A percentile compares a stretch with the other conserved stretches of the same genome.
Evolutionary conservation across 495 filamentous ascomycete species (phyloP).

Genomic region (Neurospora sp.): DNA sequence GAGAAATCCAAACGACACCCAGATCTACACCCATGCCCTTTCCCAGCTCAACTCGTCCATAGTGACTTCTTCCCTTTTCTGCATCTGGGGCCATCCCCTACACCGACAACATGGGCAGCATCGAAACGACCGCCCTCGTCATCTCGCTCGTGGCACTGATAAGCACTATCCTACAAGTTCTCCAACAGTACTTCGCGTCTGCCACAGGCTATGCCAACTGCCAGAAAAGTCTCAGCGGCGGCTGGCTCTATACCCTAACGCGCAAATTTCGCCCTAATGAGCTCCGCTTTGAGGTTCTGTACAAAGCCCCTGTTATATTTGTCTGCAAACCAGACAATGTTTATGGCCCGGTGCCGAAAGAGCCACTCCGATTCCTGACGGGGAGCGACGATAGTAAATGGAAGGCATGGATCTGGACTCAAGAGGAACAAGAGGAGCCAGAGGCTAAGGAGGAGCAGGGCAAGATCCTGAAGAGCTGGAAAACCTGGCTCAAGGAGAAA

Average conservation of each 20-base stretch:
- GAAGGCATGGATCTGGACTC: too few relatives aligned
- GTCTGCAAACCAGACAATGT: slow-evolving; percentile 30
- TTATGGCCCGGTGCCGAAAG: too few relatives aligned
- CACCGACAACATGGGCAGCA: not conserved
- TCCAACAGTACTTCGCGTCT: slow-evolving; percentile 35
- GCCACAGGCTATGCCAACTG: slow-evolving; percentile 33
- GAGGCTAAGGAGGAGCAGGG: too few relatives aligned
- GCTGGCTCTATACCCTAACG: slow-evolving; percentile 20
- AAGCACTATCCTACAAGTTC: slow-evolving; percentile 29
- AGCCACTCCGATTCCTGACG: too few relatives aligned
- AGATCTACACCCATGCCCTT: not conserved
- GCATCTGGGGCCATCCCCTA: not conserved
- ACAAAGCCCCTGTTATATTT: slow-evolving; percentile 40
- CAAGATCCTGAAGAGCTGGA: too few relatives aligned
- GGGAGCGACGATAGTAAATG: too few relatives aligned
- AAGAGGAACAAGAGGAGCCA: too few relatives aligned
- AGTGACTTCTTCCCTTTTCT: not conserved
- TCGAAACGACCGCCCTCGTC: slow-evolving; percentile 22
- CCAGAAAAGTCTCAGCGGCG: slow-evolving; percentile 33
- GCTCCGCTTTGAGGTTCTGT: slow-evolving; percentile 40
- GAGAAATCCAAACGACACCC: not conserved
- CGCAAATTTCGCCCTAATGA: slow-evolving; percentile 29
- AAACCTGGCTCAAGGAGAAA: too few relatives aligned
- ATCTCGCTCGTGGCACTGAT: slow-evolving; percentile 30
- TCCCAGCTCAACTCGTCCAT: not conserved